phyloP scores from a whole-genome alignment of 2,329 filamentous ascomycete genomes.

The Shiraia sp. region DNA sequence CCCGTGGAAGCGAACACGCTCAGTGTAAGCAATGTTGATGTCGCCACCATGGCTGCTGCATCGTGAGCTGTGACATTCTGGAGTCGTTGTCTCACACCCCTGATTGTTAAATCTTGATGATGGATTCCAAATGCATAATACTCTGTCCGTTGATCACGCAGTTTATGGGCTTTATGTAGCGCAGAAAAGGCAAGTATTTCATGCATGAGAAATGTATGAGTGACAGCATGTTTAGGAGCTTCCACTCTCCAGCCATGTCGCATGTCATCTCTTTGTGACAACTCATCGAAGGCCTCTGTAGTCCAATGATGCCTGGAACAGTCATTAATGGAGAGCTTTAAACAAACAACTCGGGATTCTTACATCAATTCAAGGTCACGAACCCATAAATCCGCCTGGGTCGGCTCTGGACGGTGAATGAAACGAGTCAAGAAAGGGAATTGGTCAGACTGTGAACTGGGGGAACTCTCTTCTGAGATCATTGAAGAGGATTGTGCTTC shows the following conservation, averaged over 20 bases:
- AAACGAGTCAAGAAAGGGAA: slow-evolving; percentile 40
- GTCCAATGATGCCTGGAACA: slow-evolving; percentile 43
- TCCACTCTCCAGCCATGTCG: slow-evolving; percentile 38
- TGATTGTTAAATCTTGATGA: slow-evolving; percentile 44
- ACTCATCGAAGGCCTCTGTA: slow-evolving; percentile 24
- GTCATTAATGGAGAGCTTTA: slow-evolving; percentile 1
- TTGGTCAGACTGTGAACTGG: slow-evolving; percentile 31
- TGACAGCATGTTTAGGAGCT: slow-evolving; percentile 41
- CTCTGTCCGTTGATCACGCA: slow-evolving; percentile 24
- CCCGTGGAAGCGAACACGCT: slow-evolving; percentile 37
- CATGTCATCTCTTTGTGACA: slow-evolving; percentile 32
- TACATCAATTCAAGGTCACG: slow-evolving; percentile 42
- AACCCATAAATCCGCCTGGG: slow-evolving; percentile 33
- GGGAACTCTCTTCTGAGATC: slow-evolving; percentile 28
- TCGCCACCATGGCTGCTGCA: slow-evolving; percentile 35
- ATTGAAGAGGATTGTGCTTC: slow-evolving; percentile 8
- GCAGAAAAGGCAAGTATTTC: slow-evolving; percentile 48
- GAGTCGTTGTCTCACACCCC: slow-evolving; percentile 31
- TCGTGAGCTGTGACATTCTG: slow-evolving; percentile 34
- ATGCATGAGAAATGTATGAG: slow-evolving; percentile 46
- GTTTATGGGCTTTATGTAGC: slow-evolving; percentile 41
- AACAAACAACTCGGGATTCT: slow-evolving; percentile 4
- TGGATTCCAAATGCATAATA: slow-evolving; percentile 42
- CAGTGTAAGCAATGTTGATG: slow-evolving; percentile 36
- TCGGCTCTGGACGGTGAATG: slow-evolving; percentile 23